These are phyloP conservation scores for Trichoderma reesei DNA, from an alignment of 495 filamentous ascomycete genomes.

Conservation along the genomic window DNA sequence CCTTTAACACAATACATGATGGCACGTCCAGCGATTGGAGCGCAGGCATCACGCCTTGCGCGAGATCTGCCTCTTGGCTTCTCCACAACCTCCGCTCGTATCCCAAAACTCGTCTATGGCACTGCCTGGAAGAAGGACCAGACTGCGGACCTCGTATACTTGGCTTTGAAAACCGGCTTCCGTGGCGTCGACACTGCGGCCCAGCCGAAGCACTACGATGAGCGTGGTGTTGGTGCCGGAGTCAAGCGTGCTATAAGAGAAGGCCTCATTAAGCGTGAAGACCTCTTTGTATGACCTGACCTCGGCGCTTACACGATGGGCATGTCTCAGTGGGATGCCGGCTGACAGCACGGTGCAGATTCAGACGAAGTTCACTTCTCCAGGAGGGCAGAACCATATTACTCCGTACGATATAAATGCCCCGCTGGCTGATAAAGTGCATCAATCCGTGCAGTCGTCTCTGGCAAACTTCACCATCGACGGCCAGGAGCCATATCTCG, in stretches of 20 bases:
- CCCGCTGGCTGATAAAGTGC: constrained; percentile 50
- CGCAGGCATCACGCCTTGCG: not conserved
- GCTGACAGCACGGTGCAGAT: constrained; percentile 33
- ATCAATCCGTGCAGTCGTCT: constrained; percentile 55
- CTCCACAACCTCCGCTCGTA: constrained; percentile 14
- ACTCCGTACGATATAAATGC: constrained; percentile 49
- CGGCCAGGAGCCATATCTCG: constrained; percentile 48
- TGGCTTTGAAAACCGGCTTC: constrained; percentile 63
- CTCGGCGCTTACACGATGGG: not conserved
- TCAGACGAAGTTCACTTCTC: constrained; percentile 72
- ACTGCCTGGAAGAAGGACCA: constrained; percentile 80
- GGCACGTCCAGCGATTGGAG: not conserved
- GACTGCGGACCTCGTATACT: constrained; percentile 56
- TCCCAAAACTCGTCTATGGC: constrained; percentile 64
- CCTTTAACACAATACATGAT: not conserved
- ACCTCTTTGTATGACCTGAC: constrained; percentile 45
- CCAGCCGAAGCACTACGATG: constrained; percentile 70
- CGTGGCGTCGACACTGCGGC: constrained; percentile 68
- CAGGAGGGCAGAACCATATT: constrained; percentile 46
- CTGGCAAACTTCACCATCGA: constrained; percentile 49
- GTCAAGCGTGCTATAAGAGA: constrained; percentile 48
- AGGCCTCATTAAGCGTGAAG: constrained; percentile 46
- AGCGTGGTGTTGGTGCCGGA: constrained; percentile 58
- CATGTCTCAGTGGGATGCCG: not conserved
- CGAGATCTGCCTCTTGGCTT: constrained; percentile 7